Base-by-base conservation (phyloP, 306 rosid species). In the Quillaja saponaria region DNA sequence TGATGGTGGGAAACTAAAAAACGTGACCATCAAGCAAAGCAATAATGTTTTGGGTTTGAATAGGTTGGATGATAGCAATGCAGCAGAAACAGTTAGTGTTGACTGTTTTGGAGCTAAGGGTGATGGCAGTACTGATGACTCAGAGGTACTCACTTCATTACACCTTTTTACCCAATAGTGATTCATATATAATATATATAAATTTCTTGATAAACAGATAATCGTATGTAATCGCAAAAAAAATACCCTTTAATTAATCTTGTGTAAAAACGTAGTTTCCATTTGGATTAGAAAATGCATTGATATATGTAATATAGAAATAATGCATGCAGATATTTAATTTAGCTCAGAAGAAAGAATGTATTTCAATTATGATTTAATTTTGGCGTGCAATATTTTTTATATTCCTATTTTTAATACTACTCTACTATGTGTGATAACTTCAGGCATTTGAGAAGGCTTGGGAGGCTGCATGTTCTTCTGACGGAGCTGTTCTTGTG, bases 361-460 rank as follows among this genome's bases (percentile, higher is more conserved):
- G 31, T 4, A 25, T 25, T 25, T 25, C 31, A 25, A 25, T 25
- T 25, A 4, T 51, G 25, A 34, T 47, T 14, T 10, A 6, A 2
- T 18, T 10, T 18, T n/a, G n/a, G n/a, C n/a, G 31, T 25, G 31
- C 3, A 25, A 25, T 25, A 8, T 31, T 13, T 17, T 42, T 54
- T 12, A 1, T 39, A 6, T 37, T 33, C 1, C 33, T 14, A 2
- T 35, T 25, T 42, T 44, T 12, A 6, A 13, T 38, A 25, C 11
- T 20, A 14, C 12, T 35, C 56, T 7, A 11, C 13, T 17, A 8
- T 21, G 7, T 46, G 6, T 13, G 4, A 28, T 28, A 20, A 64
- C 41, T 67, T 63, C 39, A 90, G 95, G 89, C 96, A 49, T 90
- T 90, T 54, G 4, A 41, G 61, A 76, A 82, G 72, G 95, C 95